Evolutionary conservation across 176 grass and related monocot genomes (phyloP), one percentile per base, ranked within the genome.

Genomic region (Hyparrhenia diplandra): DNA sequence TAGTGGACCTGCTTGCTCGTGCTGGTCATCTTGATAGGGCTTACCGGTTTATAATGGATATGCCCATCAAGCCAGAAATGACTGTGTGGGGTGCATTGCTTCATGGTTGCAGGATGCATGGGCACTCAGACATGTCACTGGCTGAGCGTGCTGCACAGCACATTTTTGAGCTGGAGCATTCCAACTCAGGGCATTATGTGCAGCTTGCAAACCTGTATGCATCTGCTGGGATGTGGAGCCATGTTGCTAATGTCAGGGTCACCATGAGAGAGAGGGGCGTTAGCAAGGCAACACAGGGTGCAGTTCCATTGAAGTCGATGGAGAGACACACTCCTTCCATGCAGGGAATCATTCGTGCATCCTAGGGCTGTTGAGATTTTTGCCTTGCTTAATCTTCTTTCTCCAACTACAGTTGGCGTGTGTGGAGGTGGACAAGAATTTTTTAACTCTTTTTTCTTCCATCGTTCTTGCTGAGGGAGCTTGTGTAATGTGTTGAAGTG

Each of bases 141-240:
- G 90, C 90, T 54, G 85, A 84, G 69, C 61, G 60, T 24, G 90
- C 87, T 27, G 93, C 85, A 0, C 73, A 81, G 1, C 82, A 66
- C 30, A 92, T 95, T 36, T 95, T 95, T 84, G 74, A 89, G 71
- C 45, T 92, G 34, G 87, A 90, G 66, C 78, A 84, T 45, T 89
- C 73, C 16, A 90, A 92, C 46, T 79, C 85, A 9, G 90, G 93
- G 66, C 93, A 92, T 28, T 92, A 95, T 61, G 90, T 95, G 51
- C 90, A 95, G 66, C 90, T 95, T 30, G 86, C 93, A 76, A 95
- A 92, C 67, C 84, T 95, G 45, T 95, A 95, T 52, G 90, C 90
- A 73, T 90, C 90, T 0, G 82, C 43, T 0, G 88, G 82, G 69
- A 92, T 92, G 93, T 95, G 93, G 93, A 84, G 25, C 69, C 87